These are phyloP conservation scores for Dysphania ambrosioides DNA, from an alignment of 148 eudicot genomes.

Conservation along the genomic window DNA sequence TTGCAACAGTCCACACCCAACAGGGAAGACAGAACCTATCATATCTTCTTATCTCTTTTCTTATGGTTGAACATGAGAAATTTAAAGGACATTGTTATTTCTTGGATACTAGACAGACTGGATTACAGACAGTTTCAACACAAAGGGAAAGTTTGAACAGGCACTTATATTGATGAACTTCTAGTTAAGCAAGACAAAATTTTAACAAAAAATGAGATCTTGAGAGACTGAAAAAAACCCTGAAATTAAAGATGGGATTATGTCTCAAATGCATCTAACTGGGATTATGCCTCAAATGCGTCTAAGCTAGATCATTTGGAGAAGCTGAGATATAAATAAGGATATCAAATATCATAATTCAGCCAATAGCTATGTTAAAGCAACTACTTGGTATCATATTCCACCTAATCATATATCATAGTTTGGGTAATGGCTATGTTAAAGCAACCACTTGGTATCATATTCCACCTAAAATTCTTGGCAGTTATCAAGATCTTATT, in stretches of 20 bases:
- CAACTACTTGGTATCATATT: neutral
- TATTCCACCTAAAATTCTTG: neutral
- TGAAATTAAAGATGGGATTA: neutral
- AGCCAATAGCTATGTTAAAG: neutral
- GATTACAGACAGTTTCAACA: no score
- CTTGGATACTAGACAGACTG: neutral
- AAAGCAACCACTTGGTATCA: neutral
- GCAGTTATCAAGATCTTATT: neutral
- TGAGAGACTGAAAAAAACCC: neutral
- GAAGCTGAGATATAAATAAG: neutral
- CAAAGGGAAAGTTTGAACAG: no score
- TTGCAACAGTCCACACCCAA: neutral
- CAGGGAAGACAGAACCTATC: neutral
- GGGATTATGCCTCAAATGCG: neutral
- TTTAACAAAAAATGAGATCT: neutral
- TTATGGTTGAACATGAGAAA: neutral
- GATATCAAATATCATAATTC: neutral
- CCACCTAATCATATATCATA: neutral
- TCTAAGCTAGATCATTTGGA: neutral
- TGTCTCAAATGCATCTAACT: no score
- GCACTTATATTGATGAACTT: neutral
- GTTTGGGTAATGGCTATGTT: neutral
- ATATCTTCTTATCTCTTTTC: neutral
- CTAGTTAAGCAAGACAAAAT: neutral
- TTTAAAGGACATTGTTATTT: neutral